Evolutionary conservation across 2,329 filamentous ascomycete species (phyloP), one percentile per base, ranked within the genome.

Genomic region (Microcera coccophila): DNA sequence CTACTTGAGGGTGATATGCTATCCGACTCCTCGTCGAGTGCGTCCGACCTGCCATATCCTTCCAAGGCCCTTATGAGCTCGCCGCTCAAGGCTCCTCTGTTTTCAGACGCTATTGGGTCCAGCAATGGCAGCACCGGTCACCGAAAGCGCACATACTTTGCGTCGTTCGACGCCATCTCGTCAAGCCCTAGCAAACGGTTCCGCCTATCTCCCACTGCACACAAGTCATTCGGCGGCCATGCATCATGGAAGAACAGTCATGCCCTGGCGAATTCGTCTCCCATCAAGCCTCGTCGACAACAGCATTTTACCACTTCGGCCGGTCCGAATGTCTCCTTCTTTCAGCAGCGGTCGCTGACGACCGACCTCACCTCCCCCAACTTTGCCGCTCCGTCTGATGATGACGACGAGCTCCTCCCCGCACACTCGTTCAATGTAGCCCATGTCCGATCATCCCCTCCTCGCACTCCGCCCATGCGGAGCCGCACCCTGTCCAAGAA

Each of bases 11-110:
- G 82, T 60, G 89, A 94, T 59, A 79, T 85, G 50, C 75, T 89
- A 48, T 95, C 89, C 52, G 89, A 95, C 68, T 90, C 88, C 19
- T 95, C 89, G 3, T 93, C 88, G 38, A 88, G 82, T 62, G 78
- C 85, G 50, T 93, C 89, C 44, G 88, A 90, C 55, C 75, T 87
- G 48, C 81, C 82, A 45, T 87, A 86, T 61, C 81, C 82, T 21
- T 73, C 77, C 37, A 75, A 76, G 56, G 71, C 78, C 26, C 78
- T 94, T 58, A 88, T 87, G 72, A 94, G 89, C 58, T 94, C 90
- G 38, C 88, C 89, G 39, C 77, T 94, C 60, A 90, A 89, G 60
- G 84, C 82, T 14, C 81, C 88, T 40, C 76, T 93, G 55, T 94
- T 93, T 65, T 94, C 89, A 22, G 90, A 94, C 61, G 85, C 88